Conservation (phyloP, 139 green algal species). For the Picochlorum sp. region DNA sequence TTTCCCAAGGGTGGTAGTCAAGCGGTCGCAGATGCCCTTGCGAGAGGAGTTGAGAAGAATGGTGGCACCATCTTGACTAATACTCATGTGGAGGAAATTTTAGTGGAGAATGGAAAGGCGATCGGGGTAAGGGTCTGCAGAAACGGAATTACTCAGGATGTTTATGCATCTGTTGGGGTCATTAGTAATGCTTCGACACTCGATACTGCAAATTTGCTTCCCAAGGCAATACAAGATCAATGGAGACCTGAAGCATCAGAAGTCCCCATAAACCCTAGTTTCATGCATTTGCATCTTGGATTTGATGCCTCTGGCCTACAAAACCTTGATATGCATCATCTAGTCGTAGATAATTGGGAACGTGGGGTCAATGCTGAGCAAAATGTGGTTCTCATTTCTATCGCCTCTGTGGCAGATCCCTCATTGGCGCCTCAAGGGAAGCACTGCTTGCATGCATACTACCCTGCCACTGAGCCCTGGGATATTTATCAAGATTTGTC, state of each 20-base stretch:
- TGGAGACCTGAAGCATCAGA: slow-evolving; percentile 22
- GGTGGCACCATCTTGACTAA: slow-evolving; percentile 59
- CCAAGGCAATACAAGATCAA: slow-evolving; percentile 1
- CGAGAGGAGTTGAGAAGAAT: slow-evolving; percentile 62
- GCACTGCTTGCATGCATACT: slow-evolving; percentile 76
- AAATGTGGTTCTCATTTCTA: slow-evolving; percentile 88
- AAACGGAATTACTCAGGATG: not conserved
- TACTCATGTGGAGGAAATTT: slow-evolving; percentile 74
- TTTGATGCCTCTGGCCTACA: slow-evolving; percentile 61
- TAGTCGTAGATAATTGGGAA: slow-evolving; percentile 87
- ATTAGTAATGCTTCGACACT: slow-evolving; percentile 78
- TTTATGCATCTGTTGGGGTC: slow-evolving; percentile 46
- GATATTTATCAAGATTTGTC: slow-evolving; percentile 65
- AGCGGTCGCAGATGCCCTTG: slow-evolving; percentile 80
- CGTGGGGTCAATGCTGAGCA: slow-evolving; percentile 62
- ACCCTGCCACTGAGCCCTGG: slow-evolving; percentile 78
- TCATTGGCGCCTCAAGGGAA: slow-evolving; percentile 64
- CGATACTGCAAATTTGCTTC: slow-evolving; percentile 77
- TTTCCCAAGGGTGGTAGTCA: slow-evolving; percentile 82
- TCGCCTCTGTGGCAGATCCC: slow-evolving; percentile 66
- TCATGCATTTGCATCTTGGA: slow-evolving; percentile 97
- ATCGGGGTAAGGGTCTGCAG: slow-evolving; percentile 16
- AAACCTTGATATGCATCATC: slow-evolving; percentile 89
- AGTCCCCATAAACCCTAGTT: slow-evolving; percentile 65
- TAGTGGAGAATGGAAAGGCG: slow-evolving; percentile 59